Base-by-base conservation (phyloP, 75 land plant genomes). In the Sequoia sempervirens region DNA sequence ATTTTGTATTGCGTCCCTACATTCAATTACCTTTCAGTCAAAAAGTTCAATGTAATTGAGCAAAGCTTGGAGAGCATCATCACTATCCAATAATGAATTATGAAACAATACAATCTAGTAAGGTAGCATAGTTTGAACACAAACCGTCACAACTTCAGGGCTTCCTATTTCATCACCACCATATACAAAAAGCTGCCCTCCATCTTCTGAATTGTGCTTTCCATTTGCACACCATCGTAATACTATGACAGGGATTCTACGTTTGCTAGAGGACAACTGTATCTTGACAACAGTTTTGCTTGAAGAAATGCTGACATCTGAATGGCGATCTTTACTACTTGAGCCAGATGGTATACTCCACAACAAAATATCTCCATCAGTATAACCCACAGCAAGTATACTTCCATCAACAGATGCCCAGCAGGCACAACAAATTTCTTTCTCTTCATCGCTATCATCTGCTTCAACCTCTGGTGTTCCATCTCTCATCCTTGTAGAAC, bases 111-210 rank as follows among this genome's bases (percentile, higher is more conserved):
- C 46, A n/a, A 26, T 78, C 46, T 45, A 45, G 80, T 78, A 78
- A 78, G 80, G 9, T n/a, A 78, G 30, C 1, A 34, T 54, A 20
- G 82, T 32, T 81, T 81, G 38, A 54, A 54, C 36, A 79, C 89
- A 18, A 40, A 96, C 99, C 90, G 93, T 95, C 54, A 96, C 56
- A 85, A 91, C 91, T 90, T 96, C 98, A 72, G 96, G 91, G 56
- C 90, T 82, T 87, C 93, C 97, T 69, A 95, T 84, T 75, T 92
- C 97, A 84, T 91, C 91, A 75, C 97, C 99, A 81, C 99, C 99
- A 90, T 93, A 97, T 26, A 95, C 85, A 88, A 91, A 90, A 66
- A 97, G 92, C 54, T 87, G 87, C 2, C 99, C 93, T 43, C 88
- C 88, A 80, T 26, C 43, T 83, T 86, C 88, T 75, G 83, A 85